phyloP scores from a whole-genome alignment of 2,329 filamentous ascomycete genomes.

The Fusarium robinianum region DNA sequence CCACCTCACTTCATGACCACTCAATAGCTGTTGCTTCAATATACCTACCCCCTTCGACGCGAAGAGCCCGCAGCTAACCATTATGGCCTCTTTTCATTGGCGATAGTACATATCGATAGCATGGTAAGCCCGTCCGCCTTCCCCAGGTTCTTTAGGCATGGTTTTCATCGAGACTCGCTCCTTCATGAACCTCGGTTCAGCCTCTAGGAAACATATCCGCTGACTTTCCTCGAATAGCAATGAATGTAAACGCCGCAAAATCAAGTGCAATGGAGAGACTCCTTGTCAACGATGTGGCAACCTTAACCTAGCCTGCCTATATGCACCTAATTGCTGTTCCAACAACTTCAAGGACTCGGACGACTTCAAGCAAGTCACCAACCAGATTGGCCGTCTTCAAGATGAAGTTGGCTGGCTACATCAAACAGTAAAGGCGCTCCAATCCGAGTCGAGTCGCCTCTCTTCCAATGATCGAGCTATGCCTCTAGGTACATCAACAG shows the following conservation, averaged over 20 bases:
- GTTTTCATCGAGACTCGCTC: too few relatives aligned
- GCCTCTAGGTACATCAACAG: constrained; percentile 38
- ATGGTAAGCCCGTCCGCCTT: too few relatives aligned
- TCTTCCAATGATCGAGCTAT: constrained; percentile 49
- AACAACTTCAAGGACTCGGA: constrained; percentile 91
- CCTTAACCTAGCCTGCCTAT: constrained; percentile 67
- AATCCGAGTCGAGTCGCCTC: constrained; percentile 55
- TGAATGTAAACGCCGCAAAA: constrained; percentile 75
- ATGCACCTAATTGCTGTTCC: constrained; percentile 68
- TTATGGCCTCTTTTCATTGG: constrained; percentile 2
- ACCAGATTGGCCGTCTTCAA: constrained; percentile 75
- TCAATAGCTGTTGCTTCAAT: background rate
- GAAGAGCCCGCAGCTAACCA: constrained; percentile 24
- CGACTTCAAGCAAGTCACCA: constrained; percentile 82
- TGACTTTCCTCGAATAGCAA: constrained; percentile 52
- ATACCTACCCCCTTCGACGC: background rate
- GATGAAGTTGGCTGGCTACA: constrained; percentile 82
- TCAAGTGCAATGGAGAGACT: constrained; percentile 73
- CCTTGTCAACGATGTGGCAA: constrained; percentile 71
- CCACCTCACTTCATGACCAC: background rate
- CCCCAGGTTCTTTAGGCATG: too few relatives aligned
- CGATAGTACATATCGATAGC: constrained; percentile 63
- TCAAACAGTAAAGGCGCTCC: constrained; percentile 70
- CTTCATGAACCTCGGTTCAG: too few relatives aligned
- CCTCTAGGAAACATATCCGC: too few relatives aligned